These are phyloP conservation scores for Debaryomyces psychrophilus DNA, from an alignment of 1,139 yeast species.

Conservation along the genomic window DNA sequence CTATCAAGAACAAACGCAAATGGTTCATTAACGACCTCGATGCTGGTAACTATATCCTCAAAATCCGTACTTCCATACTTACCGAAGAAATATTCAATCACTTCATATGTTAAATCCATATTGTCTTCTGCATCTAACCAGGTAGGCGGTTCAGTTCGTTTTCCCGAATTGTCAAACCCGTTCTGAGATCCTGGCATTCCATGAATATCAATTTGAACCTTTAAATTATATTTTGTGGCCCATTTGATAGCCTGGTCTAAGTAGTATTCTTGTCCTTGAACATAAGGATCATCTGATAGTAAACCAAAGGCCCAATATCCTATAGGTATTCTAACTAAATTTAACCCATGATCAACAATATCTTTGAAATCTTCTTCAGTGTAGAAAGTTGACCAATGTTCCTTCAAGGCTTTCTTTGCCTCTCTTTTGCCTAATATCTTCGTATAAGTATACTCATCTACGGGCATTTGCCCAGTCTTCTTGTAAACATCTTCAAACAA, in stretches of 20 bases:
- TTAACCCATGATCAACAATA: slow-evolving; percentile 24
- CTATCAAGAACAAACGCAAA: slow-evolving; percentile 21
- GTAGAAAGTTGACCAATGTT: slow-evolving; percentile 27
- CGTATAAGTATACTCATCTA: slow-evolving; percentile 26
- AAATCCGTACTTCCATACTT: slow-evolving; percentile 22
- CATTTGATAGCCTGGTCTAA: slow-evolving; percentile 28
- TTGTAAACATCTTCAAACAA: slow-evolving; percentile 21
- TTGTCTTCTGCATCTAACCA: slow-evolving; percentile 21
- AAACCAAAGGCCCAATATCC: slow-evolving; percentile 33
- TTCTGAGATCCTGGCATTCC: slow-evolving; percentile 36
- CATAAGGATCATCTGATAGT: slow-evolving; percentile 25
- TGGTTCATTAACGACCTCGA: slow-evolving; percentile 31
- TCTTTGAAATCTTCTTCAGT: slow-evolving; percentile 24
- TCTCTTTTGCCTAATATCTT: slow-evolving; percentile 18
- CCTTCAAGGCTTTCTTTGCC: slow-evolving; percentile 16
- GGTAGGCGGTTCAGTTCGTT: slow-evolving; percentile 16
- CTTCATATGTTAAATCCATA: slow-evolving; percentile 19
- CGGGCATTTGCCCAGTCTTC: slow-evolving; percentile 19
- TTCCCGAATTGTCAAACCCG: slow-evolving; percentile 33
- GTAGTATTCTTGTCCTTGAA: slow-evolving; percentile 28
- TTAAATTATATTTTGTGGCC: slow-evolving; percentile 22
- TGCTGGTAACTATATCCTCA: slow-evolving; percentile 18
- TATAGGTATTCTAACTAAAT: slow-evolving; percentile 29
- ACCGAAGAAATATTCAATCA: slow-evolving; percentile 22
- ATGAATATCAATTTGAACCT: slow-evolving; percentile 28